A percentile compares a stretch with the other conserved stretches of the same genome.
phyloP scores from a whole-genome alignment of 2,329 filamentous ascomycete genomes.

The Cytospora leucostoma region DNA sequence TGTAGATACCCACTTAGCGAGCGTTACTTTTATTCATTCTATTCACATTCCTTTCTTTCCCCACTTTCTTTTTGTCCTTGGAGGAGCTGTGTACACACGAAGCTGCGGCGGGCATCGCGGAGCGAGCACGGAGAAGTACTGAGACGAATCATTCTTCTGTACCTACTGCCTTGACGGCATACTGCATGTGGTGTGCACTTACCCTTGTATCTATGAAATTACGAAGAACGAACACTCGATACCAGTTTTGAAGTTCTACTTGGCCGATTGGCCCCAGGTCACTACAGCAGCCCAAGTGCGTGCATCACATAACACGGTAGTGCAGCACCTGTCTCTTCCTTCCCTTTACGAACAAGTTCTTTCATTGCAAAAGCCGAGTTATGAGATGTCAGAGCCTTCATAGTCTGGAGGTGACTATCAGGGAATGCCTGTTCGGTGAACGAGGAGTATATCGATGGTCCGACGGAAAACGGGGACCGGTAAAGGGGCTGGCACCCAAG shows the following conservation, averaged over 20 bases:
- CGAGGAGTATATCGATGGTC: no score
- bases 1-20: conserved; percentile 12
- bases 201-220: conserved; percentile 26
- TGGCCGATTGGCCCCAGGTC: neutral
- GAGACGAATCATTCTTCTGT: conserved; percentile 22
- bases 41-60: conserved; percentile 15
- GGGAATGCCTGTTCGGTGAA: neutral
- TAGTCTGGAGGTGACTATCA: neutral
- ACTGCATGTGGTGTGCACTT: conserved; percentile 22
- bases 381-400: no score
- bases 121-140: conserved; percentile 11
- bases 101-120: conserved; percentile 19
- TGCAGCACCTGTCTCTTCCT: neutral
- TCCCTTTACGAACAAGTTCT: neutral
- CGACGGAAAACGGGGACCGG: no score
- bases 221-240: conserved; percentile 27
- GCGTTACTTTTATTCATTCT: conserved; percentile 5
- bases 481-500: no score
- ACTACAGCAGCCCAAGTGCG: neutral
- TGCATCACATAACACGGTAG: neutral
- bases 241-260: conserved; percentile 14
- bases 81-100: conserved; percentile 6
- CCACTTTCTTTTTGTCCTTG: conserved; percentile 24
- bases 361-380: neutral
- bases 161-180: conserved; percentile 19